Evolutionary conservation across 129 eudicot species (phyloP), one percentile per base, ranked within the genome.

Genomic region (Lactuca sativa): DNA sequence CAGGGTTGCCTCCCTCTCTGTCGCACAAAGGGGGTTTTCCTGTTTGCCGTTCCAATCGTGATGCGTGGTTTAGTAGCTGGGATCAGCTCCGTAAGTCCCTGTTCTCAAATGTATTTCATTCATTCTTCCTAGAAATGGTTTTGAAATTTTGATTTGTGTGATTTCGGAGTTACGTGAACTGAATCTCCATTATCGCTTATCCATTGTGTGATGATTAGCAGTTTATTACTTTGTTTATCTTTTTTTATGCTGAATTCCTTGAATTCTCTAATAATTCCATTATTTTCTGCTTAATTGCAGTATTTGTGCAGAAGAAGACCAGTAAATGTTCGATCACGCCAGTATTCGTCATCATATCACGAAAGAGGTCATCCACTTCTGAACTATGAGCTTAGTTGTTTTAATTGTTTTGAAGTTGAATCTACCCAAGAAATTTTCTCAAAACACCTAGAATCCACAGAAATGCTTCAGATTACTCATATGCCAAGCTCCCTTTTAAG

Each of bases 261-360:
- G 0, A 53, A 31, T 8, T 69, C 61, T 18, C 15, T 7, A 32
- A 9, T 66, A 9, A 13, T 76, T 12, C 48, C 16, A 44, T 4
- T 47, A 1, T 5, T 64, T 65, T 58, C n/a, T n/a, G 12, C 9
- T 11, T 52, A 40, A 67, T 34, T 65, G 77, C 83, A 90, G 95
- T 64, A 73, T 78, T 70, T 86, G 40, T 78, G 69, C 83, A 86
- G 81, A 79, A 83, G 82, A 71, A 81, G 37, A 61, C 73, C 85
- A 7, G 75, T 60, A 21, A 77, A 85, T 76, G 64, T 78, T 58
- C 88, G 84, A 72, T 73, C 85, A 56, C 90, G 89, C 62, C 80
- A 18, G 10, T 78, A 74, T 54, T 84, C 81, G 3, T 78, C 91
- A 14, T 58, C 83, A 0, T 75, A 32, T 70, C 61, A 38, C 14